Conservation (phyloP, 176 grass and related monocot genomes). For the Rhynchospora pubera region DNA sequence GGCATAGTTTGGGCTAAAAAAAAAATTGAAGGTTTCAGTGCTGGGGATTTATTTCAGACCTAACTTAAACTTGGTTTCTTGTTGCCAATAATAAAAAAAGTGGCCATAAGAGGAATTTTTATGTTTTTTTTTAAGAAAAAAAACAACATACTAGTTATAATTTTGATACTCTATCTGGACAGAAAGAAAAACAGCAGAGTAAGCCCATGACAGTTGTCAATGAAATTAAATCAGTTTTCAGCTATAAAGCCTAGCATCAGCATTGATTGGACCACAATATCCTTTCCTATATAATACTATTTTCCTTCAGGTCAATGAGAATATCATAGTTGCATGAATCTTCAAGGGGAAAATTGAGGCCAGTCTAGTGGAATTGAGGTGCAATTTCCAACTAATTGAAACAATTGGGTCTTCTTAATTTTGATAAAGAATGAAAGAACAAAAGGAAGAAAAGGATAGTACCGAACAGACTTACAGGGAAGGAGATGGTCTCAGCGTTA, state of each 20-base stretch:
- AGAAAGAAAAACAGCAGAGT: not conserved
- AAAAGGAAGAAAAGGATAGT: not conserved
- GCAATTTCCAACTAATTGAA: not conserved
- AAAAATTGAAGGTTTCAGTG: not conserved
- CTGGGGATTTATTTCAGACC: not conserved
- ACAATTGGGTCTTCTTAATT: not conserved
- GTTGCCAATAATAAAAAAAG: not conserved
- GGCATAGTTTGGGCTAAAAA: not conserved
- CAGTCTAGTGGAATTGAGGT: not conserved
- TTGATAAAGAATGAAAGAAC: not conserved
- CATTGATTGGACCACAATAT: not conserved
- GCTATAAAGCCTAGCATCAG: not conserved
- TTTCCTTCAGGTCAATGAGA: not conserved
- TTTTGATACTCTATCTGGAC: not conserved
- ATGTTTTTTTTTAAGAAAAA: not conserved
- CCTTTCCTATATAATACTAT: not conserved
- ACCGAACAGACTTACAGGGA: not conserved
- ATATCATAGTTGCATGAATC: not conserved
- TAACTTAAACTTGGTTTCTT: not conserved
- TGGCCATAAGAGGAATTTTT: not conserved
- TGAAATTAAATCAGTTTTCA: not conserved
- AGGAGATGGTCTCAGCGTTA: not conserved
- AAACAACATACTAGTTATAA: not conserved
- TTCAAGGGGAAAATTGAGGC: not conserved
- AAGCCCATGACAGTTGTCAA: not conserved